Conservation (phyloP, 768 basidiomycete genomes). For the Sarcomyxa edulis region DNA sequence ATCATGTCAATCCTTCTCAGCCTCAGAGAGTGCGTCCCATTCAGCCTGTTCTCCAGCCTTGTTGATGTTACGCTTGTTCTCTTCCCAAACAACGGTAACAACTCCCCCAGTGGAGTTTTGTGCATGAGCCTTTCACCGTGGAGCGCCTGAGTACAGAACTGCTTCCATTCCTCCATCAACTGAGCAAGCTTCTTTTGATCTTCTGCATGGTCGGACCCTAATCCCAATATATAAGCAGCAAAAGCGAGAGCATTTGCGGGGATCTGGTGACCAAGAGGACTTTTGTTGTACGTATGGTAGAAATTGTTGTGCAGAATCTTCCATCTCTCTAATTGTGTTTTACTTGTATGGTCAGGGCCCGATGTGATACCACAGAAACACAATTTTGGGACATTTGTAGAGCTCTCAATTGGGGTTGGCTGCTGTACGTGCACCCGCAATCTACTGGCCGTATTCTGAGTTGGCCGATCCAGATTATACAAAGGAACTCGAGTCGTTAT, state of each 20-base stretch:
- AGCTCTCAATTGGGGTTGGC: no score
- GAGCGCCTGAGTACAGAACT: conserved; percentile 6
- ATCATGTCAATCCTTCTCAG: conserved; percentile 15
- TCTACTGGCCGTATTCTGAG: no score
- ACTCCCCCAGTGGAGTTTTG: conserved; percentile 7
- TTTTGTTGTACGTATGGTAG: background rate
- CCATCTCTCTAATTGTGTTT: background rate
- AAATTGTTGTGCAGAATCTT: background rate
- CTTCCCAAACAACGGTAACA: conserved; percentile 13
- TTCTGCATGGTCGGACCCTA: conserved; percentile 20
- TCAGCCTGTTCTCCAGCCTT: conserved; percentile 18
- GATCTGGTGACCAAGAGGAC: background rate
- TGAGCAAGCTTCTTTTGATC: conserved; percentile 13
- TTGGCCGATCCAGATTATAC: no score
- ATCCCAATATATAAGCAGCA: conserved; percentile 11
- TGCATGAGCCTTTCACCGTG: conserved; percentile 13
- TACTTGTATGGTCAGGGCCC: background rate
- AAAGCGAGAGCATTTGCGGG: background rate
- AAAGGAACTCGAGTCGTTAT: no score
- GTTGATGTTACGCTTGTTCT: conserved; percentile 15
- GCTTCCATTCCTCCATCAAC: conserved; percentile 13
- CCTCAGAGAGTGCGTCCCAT: conserved; percentile 17
- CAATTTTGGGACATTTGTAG: no score
- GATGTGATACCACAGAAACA: background rate
- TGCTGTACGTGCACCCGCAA: no score